Evolutionary conservation across 2,329 filamentous ascomycete species (phyloP), one percentile per base, ranked within the genome.

Genomic region (Aspergillus thermomutatus): DNA sequence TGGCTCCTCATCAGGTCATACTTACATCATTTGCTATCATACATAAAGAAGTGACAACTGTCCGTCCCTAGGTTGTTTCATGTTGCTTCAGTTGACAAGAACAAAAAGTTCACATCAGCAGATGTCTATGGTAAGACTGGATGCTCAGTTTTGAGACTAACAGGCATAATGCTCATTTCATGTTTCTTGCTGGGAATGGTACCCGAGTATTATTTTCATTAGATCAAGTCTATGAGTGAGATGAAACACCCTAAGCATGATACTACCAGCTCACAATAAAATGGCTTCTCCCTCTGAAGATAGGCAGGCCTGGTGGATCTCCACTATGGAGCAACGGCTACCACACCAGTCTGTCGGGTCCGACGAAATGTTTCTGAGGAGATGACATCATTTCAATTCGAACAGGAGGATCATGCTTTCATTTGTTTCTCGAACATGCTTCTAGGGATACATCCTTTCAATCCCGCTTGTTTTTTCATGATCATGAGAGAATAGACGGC

Each of bases 301-400:
- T 37, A 37, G 31, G 5, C 11, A 17, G 17, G 11, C 11, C 43
- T n/a, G 43, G 57, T 61, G 57, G 58, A 58, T 54, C 60, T 46
- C 43, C 21, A 45, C 28, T 46, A 49, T 49, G 40, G 52, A 55
- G 41, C 47, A 50, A 56, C 60, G 65, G 56, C 57, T 64, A 54
- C 51, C 54, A 61, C 55, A 56, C 67, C 66, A 60, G 43, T 60
- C 50, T 64, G 67, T 66, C 66, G 66, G 67, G 66, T 64, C 65
- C 53, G 59, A 19, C 28, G 14, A 54, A 11, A 40, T 27, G 7
- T 47, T 9, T 17, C 11, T 14, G 19, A 21, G 14, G 34, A 21
- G 14, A 25, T 34, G 19, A 45, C 26, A 4, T 23, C 19, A 19
- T 46, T 14, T 17, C 31, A n/a, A 37, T 37, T 6, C 5, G 6